A percentile compares a stretch with the other conserved stretches of the same genome.
These are phyloP conservation scores for Ophiostoma piceae DNA, from an alignment of 2,329 filamentous ascomycete genomes.

Conservation along the genomic window DNA sequence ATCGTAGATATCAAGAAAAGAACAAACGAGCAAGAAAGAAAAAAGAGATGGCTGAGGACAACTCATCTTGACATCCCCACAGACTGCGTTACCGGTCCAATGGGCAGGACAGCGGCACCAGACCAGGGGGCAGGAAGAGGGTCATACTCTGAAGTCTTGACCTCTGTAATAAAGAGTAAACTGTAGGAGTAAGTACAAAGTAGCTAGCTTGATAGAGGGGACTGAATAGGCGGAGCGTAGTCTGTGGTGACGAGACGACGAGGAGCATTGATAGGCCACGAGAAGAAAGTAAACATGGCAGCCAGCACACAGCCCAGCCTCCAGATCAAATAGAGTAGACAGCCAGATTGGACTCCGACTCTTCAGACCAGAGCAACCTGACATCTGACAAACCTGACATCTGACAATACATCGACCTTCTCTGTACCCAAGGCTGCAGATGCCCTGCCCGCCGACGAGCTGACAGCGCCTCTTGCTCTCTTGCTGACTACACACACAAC, in stretches of 20 bases:
- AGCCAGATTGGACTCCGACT: too few relatives aligned
- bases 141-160: background rate
- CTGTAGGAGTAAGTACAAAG: too few relatives aligned
- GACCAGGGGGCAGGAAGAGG: background rate
- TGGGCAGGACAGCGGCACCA: constrained; percentile 2
- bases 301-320: background rate
- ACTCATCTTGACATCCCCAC: constrained; percentile 10
- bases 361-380: background rate
- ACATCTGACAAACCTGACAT: background rate
- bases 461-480: background rate
- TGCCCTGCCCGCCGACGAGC: constrained; percentile 17
- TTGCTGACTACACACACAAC: background rate
- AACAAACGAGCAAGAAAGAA: background rate
- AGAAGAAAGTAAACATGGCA: background rate
- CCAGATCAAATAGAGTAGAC: too few relatives aligned
- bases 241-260: background rate
- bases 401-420: background rate
- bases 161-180: too few relatives aligned
- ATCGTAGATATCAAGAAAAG: background rate
- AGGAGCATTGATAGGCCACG: background rate
- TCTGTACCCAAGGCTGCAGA: constrained; percentile 20
- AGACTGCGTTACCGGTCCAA: constrained; percentile 15
- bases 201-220: background rate
- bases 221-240: background rate
- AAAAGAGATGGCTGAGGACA: background rate